These are phyloP conservation scores for Cucurbita ficifolia DNA, from an alignment of 306 rosid species.

Conservation along the genomic window DNA sequence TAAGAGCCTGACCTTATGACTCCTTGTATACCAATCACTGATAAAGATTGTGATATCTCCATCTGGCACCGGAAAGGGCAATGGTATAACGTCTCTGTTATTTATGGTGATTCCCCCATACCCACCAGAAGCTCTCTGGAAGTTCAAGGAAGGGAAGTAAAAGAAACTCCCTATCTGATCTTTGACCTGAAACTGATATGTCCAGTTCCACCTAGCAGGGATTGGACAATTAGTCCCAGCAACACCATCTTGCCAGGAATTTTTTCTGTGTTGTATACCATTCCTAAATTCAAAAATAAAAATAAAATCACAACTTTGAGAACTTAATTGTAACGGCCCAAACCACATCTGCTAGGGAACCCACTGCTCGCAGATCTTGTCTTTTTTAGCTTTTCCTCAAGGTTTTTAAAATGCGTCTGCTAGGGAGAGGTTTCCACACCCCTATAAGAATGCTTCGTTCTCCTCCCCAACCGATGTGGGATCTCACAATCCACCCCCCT, in stretches of 20 bases:
- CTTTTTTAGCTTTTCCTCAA: too few relatives aligned
- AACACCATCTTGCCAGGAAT: conserved; percentile 96
- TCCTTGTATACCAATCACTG: conserved; percentile 73
- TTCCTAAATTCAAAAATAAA: conserved; percentile 39
- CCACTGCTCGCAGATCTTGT: too few relatives aligned
- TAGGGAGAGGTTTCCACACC: too few relatives aligned
- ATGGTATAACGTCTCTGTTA: conserved; percentile 57
- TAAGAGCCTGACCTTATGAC: conserved; percentile 46
- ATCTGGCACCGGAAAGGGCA: conserved; percentile 78
- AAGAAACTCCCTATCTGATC: conserved; percentile 97
- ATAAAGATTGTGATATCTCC: conserved; percentile 73
- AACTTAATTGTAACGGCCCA: background rate
- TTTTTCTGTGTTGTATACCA: conserved; percentile 72
- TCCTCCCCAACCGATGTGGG: too few relatives aligned
- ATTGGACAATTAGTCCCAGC: conserved; percentile 94
- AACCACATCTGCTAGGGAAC: too few relatives aligned
- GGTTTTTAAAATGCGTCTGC: too few relatives aligned
- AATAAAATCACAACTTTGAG: background rate
- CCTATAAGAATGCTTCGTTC: too few relatives aligned
- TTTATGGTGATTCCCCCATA: conserved; percentile 75
- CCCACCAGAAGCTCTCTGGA: conserved; percentile 90
- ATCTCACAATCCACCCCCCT: too few relatives aligned
- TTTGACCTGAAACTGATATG: conserved; percentile 83
- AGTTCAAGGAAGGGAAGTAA: conserved; percentile 77
- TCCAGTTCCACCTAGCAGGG: conserved; percentile 97